These are phyloP conservation scores for Rosa multiflora DNA, from an alignment of 306 rosid species.

Conservation along the genomic window DNA sequence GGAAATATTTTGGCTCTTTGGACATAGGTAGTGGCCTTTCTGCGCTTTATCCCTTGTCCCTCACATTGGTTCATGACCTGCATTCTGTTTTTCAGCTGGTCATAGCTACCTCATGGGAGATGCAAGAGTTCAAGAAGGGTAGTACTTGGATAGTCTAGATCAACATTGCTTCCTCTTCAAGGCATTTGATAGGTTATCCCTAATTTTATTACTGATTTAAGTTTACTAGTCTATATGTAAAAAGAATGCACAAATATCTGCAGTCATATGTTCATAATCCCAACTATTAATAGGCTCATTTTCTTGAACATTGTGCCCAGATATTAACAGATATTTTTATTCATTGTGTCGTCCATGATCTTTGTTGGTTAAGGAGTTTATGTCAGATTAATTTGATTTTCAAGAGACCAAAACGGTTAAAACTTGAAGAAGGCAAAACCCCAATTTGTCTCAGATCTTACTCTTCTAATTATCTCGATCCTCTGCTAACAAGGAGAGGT, in stretches of 20 bases:
- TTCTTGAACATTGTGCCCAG: not conserved
- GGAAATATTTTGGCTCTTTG: constrained; percentile 56
- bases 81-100: constrained; percentile 74
- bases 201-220: too few species aligned
- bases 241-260: not conserved
- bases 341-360: not conserved
- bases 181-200: too few species aligned
- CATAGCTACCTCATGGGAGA: constrained; percentile 21
- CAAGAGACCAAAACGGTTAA: too few species aligned
- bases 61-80: constrained; percentile 74
- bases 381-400: too few species aligned
- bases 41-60: constrained; percentile 80
- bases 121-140: not conserved
- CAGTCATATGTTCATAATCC: not conserved
- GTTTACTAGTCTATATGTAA: too few species aligned
- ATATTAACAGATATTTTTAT: too few species aligned
- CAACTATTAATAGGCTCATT: not conserved
- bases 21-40: constrained; percentile 63
- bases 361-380: too few species aligned
- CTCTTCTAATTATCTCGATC: too few species aligned
- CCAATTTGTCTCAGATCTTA: too few species aligned
- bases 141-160: not conserved
- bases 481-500: too few species aligned
- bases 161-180: not conserved
- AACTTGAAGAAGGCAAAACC: too few species aligned